Evolutionary conservation across 2,329 filamentous ascomycete genomes (phyloP).

Genomic region (Verticillium albo-atrum): DNA sequence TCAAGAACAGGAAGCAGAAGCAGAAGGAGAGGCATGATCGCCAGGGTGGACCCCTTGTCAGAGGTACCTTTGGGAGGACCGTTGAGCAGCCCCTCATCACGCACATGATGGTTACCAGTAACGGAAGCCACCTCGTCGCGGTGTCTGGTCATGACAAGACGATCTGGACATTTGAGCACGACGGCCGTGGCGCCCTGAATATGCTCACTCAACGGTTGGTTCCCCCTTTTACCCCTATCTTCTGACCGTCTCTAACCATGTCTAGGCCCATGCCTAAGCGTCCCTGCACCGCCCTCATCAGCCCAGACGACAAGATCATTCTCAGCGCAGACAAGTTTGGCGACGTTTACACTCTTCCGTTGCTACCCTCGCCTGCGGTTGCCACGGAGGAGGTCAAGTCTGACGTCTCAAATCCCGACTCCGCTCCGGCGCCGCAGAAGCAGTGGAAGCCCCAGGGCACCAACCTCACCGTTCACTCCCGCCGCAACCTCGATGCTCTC

Average conservation of each 20-base stretch:
- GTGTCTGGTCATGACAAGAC: conserved; percentile 91
- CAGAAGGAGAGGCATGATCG: conserved; percentile 22
- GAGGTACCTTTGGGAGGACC: conserved; percentile 29
- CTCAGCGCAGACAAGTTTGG: conserved; percentile 92
- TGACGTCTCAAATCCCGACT: conserved; percentile 17
- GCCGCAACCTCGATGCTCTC: conserved; percentile 57
- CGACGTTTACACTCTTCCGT: conserved; percentile 85
- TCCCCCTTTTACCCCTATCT: conserved; percentile 1
- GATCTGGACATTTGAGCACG: conserved; percentile 74
- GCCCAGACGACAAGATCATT: conserved; percentile 66
- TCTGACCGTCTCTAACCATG: conserved; percentile 19
- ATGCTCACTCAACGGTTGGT: conserved; percentile 68
- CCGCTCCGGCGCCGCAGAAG: conserved; percentile 17
- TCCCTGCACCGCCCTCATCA: conserved; percentile 70
- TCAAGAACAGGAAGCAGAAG: conserved; percentile 19
- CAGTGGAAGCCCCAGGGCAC: conserved; percentile 48
- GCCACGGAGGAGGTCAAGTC: conserved; percentile 7
- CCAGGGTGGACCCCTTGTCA: conserved; percentile 15
- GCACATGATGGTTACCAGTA: conserved; percentile 58
- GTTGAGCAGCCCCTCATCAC: conserved; percentile 62
- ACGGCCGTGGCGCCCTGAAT: conserved; percentile 53
- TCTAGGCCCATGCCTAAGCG: conserved; percentile 81
- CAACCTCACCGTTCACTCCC: conserved; percentile 58
- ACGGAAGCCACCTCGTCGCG: conserved; percentile 66
- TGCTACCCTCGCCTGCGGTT: conserved; percentile 39